These are phyloP conservation scores for Alternaria postmessia DNA, from an alignment of 2,329 filamentous ascomycete genomes.

Conservation along the genomic window DNA sequence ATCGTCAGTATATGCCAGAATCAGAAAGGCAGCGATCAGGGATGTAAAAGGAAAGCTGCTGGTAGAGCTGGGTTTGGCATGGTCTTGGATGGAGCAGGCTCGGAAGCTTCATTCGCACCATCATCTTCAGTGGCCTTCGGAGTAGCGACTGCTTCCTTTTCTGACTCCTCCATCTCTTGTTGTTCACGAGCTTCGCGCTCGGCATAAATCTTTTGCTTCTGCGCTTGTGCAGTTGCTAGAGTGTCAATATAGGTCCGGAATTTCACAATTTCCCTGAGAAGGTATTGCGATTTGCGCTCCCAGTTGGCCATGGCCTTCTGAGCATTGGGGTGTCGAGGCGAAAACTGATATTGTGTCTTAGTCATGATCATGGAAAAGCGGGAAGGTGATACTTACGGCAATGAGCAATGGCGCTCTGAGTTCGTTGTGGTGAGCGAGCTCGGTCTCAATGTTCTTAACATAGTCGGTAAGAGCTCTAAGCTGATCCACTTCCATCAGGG, in stretches of 20 bases:
- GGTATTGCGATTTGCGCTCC: constrained; percentile 93
- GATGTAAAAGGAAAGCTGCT: constrained; percentile 14
- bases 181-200: constrained; percentile 43
- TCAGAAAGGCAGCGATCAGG: constrained; percentile 17
- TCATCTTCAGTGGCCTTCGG: constrained; percentile 35
- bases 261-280: constrained; percentile 94
- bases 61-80: constrained; percentile 6
- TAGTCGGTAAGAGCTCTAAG: constrained; percentile 77
- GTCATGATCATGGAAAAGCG: background rate
- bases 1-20: constrained; percentile 38
- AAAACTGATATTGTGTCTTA: constrained; percentile 65
- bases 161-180: constrained; percentile 23
- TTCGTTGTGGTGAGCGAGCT: constrained; percentile 87
- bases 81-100: constrained; percentile 20
- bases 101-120: constrained; percentile 47
- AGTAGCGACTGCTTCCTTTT: constrained; percentile 19
- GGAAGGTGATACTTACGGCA: constrained; percentile 62
- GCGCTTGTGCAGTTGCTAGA: constrained; percentile 72
- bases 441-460: constrained; percentile 83
- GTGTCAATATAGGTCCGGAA: constrained; percentile 95
- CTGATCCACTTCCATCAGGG: constrained; percentile 80
- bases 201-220: constrained; percentile 74
- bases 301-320: constrained; percentile 91
- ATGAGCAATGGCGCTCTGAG: constrained; percentile 86
- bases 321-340: constrained; percentile 81